A percentile compares a stretch with the other conserved stretches of the same genome.
phyloP scores from a whole-genome alignment of 2,329 filamentous ascomycete genomes.

The Periconia macrospinosa region DNA sequence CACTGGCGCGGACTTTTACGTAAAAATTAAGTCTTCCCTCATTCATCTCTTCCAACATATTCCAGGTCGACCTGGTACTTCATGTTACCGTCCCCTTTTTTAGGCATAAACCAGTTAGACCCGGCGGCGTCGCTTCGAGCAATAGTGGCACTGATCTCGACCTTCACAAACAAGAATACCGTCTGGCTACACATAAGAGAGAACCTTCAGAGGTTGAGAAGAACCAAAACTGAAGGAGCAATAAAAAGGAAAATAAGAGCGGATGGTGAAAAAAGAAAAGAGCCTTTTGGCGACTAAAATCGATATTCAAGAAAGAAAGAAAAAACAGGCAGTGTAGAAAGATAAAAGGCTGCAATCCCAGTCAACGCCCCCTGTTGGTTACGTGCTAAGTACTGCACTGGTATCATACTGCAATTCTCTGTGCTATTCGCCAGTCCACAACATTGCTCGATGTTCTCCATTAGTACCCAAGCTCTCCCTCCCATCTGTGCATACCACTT shows the following conservation, averaged over 20 bases:
- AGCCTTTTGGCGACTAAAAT: slow-evolving; percentile 35
- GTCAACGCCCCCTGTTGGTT: slow-evolving; percentile 19
- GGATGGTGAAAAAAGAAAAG: slow-evolving; percentile 13
- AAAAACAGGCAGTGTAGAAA: slow-evolving; percentile 32
- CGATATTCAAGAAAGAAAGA: slow-evolving; percentile 30
- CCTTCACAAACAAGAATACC: slow-evolving; percentile 9
- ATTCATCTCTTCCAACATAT: no score
- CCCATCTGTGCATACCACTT: background rate
- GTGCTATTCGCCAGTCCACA: background rate
- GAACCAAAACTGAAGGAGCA: no score
- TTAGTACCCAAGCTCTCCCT: background rate
- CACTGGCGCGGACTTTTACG: no score
- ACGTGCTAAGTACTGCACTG: slow-evolving; percentile 40
- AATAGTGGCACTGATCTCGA: no score
- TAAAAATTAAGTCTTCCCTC: no score
- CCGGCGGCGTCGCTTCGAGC: background rate
- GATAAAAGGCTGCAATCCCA: slow-evolving; percentile 7
- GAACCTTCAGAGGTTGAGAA: slow-evolving; percentile 2
- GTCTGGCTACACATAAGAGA: slow-evolving; percentile 33
- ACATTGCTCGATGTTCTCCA: background rate
- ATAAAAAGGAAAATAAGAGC: no score
- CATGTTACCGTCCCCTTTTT: background rate
- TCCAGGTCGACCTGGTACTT: background rate
- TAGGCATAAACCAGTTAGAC: background rate
- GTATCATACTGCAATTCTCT: slow-evolving; percentile 38